phyloP scores from a whole-genome alignment of 2,329 filamentous ascomycete species.

The Talaromyces pinophilus region DNA sequence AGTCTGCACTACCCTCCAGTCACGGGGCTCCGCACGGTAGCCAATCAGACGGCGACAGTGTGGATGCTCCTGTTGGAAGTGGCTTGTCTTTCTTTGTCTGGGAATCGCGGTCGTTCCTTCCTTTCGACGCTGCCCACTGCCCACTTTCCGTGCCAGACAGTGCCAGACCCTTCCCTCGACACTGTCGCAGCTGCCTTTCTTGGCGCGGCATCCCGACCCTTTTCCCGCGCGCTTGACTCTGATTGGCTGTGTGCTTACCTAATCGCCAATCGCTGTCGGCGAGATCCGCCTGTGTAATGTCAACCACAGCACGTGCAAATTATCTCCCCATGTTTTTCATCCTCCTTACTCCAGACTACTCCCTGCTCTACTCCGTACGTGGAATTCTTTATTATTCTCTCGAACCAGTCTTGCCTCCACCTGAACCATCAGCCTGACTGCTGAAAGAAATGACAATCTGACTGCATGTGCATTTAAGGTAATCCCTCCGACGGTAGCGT shows the following conservation, averaged over 20 bases:
- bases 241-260: background rate
- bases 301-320: background rate
- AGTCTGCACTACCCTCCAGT: background rate
- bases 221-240: background rate
- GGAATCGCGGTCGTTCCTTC: background rate
- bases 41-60: background rate
- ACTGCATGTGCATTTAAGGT: background rate
- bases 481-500: conserved; percentile 6
- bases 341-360: too few species aligned
- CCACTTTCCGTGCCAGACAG: background rate
- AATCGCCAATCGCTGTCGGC: background rate
- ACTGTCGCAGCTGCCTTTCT: background rate
- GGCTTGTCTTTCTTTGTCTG: conserved; percentile 6
- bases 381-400: background rate
- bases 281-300: background rate
- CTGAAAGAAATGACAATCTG: background rate
- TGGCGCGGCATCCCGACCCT: conserved; percentile 15
- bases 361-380: background rate
- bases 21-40: background rate
- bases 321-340: background rate
- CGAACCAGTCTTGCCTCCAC: background rate
- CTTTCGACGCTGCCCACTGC: background rate
- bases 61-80: background rate
- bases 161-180: too few species aligned
- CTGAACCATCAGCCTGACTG: background rate